A percentile compares a stretch with the other conserved stretches of the same genome.
phyloP scores from a whole-genome alignment of 345 rosid genomes.

The Nephelium lappaceum region DNA sequence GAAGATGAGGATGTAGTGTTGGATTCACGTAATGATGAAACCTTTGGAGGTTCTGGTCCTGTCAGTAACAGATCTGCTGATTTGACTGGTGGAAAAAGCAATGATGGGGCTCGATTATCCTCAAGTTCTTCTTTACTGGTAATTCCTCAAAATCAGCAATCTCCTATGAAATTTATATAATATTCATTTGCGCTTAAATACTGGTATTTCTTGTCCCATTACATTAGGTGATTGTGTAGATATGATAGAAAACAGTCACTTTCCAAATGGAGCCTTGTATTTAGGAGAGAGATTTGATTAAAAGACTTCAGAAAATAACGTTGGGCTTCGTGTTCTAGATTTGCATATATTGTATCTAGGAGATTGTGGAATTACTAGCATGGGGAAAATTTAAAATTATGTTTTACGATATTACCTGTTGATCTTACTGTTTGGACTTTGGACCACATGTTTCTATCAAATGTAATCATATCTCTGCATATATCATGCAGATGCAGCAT shows the following conservation, averaged over 20 bases:
- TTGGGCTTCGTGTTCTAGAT: background rate
- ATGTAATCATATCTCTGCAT: background rate
- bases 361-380: too few species aligned
- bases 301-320: background rate
- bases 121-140: constrained; percentile 55
- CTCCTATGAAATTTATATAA: background rate
- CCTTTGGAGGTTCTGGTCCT: constrained; percentile 64
- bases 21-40: constrained; percentile 58
- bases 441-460: background rate
- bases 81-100: constrained; percentile 44
- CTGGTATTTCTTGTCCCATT: background rate
- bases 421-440: background rate
- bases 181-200: constrained; percentile 1
- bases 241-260: background rate
- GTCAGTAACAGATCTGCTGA: constrained; percentile 38
- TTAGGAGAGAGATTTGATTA: background rate
- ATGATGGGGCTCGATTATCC: constrained; percentile 41
- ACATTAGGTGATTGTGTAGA: background rate
- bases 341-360: too few species aligned
- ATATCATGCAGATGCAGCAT: background rate
- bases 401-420: background rate
- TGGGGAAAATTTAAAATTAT: background rate
- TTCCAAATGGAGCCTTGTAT: background rate
- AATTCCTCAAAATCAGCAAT: constrained; percentile 18
- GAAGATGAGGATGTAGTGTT: constrained; percentile 65